Percentiles rank a stretch among this genome's conserved stretches.
Evolutionary conservation across 768 basidiomycete genomes (phyloP).

Genomic region (Pleurotus sapidus): DNA sequence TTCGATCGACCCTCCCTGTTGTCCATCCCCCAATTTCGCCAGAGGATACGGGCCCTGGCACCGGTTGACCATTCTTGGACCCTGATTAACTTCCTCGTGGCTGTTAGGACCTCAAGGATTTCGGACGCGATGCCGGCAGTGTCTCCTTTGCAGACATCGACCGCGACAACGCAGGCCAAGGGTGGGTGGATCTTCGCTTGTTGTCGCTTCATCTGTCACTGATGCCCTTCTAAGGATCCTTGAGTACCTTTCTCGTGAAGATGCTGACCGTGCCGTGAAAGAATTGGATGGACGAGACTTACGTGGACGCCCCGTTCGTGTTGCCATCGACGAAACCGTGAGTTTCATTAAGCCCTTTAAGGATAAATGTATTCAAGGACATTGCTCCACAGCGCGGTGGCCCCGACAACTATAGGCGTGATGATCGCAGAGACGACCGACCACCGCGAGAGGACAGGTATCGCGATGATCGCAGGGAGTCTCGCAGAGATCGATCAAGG

Average conservation of each 20-base stretch:
- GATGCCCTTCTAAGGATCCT: conserved; percentile 57
- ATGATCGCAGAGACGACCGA: conserved; percentile 65
- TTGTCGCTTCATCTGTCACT: not conserved
- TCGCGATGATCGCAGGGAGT: conserved; percentile 49
- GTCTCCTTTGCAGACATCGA: conserved; percentile 96
- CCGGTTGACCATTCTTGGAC: conserved; percentile 18
- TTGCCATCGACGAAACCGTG: conserved; percentile 63
- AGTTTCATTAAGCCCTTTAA: conserved; percentile 16
- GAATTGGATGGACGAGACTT: conserved; percentile 86
- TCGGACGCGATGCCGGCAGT: conserved; percentile 89
- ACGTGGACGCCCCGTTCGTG: conserved; percentile 77
- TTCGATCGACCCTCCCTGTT: not conserved
- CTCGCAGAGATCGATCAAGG: conserved; percentile 77
- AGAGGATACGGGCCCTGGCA: conserved; percentile 3
- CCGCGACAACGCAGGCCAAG: conserved; percentile 79
- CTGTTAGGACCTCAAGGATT: conserved; percentile 94
- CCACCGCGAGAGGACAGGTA: conserved; percentile 53
- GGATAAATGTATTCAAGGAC: conserved; percentile 9
- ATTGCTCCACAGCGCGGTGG: conserved; percentile 49
- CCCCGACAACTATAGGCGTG: conserved; percentile 73
- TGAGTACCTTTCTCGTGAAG: conserved; percentile 85
- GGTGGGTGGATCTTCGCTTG: conserved; percentile 47
- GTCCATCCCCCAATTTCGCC: not conserved
- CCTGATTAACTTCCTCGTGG: conserved; percentile 37
- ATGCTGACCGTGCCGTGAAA: conserved; percentile 91